These are phyloP conservation scores for Sparassis latifolia DNA, from an alignment of 1,284 basidiomycete species.

Conservation along the genomic window DNA sequence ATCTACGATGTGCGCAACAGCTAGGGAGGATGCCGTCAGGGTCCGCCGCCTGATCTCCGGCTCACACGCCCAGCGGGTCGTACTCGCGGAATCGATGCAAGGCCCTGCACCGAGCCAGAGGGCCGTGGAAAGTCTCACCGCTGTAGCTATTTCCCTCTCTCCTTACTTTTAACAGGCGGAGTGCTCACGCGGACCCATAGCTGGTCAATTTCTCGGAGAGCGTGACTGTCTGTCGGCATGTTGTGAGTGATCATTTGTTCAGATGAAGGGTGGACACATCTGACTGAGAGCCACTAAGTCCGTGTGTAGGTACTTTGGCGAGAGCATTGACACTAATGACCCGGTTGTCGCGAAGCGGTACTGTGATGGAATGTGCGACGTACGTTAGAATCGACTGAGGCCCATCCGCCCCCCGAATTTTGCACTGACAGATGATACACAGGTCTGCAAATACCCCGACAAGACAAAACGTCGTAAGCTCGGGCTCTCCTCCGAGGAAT, in stretches of 20 bases:
- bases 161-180: neutral
- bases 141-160: conserved; percentile 35
- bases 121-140: conserved; percentile 56
- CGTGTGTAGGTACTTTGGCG: conserved; percentile 83
- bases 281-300: conserved; percentile 31
- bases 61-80: conserved; percentile 38
- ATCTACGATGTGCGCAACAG: conserved; percentile 29
- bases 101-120: conserved; percentile 61
- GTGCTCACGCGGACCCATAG: conserved; percentile 27
- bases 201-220: conserved; percentile 66
- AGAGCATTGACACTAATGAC: conserved; percentile 53
- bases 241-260: conserved; percentile 38
- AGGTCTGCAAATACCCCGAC: conserved; percentile 75
- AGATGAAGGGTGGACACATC: neutral
- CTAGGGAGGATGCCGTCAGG: conserved; percentile 65
- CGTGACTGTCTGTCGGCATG: conserved; percentile 61
- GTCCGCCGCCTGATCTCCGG: conserved; percentile 48
- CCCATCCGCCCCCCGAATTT: neutral
- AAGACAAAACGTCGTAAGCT: conserved; percentile 45
- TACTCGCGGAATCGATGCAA: conserved; percentile 33
- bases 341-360: conserved; percentile 42
- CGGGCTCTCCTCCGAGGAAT: conserved; percentile 44
- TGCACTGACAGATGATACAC: neutral
- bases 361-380: conserved; percentile 83
- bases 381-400: conserved; percentile 29